phyloP scores from a whole-genome alignment of 352 stramenopile species.

The Pythium monospermum region DNA sequence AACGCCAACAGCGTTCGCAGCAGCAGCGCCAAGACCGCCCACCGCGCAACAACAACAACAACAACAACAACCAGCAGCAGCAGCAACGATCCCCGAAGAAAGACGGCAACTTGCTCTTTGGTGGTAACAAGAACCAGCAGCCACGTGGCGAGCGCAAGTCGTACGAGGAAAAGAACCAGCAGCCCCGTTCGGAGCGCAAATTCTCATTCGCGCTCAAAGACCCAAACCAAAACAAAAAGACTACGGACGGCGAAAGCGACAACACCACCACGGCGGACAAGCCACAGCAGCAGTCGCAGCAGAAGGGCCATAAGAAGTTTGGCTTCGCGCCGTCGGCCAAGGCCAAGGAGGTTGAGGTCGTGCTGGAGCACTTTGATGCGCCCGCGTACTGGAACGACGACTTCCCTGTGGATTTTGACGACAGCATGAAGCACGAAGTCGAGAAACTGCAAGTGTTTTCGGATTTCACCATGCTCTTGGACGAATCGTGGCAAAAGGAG shows the following conservation, averaged over 20 bases:
- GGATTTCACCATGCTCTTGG: conserved; percentile 69
- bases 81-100: conserved; percentile 26
- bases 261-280: too few relatives aligned
- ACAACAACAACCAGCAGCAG: conserved; percentile 11
- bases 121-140: too few relatives aligned
- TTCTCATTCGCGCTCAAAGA: conserved; percentile 19
- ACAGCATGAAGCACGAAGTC: conserved; percentile 84
- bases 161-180: not conserved
- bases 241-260: not conserved
- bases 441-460: conserved; percentile 81
- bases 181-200: conserved; percentile 8
- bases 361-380: conserved; percentile 66
- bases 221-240: conserved; percentile 8
- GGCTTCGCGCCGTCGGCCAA: conserved; percentile 53
- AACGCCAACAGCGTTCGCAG: too few relatives aligned
- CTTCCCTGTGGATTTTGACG: conserved; percentile 63
- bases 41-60: conserved; percentile 5
- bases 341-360: conserved; percentile 34
- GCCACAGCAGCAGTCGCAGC: not conserved
- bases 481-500: conserved; percentile 74
- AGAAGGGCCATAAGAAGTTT: conserved; percentile 49
- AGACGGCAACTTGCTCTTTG: conserved; percentile 38
- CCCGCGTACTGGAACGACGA: conserved; percentile 74
- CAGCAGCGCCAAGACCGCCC: conserved; percentile 19
- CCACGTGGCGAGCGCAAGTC: conserved; percentile 6